Conservation (phyloP, 768 basidiomycete species). For the Podaxis sp. region DNA sequence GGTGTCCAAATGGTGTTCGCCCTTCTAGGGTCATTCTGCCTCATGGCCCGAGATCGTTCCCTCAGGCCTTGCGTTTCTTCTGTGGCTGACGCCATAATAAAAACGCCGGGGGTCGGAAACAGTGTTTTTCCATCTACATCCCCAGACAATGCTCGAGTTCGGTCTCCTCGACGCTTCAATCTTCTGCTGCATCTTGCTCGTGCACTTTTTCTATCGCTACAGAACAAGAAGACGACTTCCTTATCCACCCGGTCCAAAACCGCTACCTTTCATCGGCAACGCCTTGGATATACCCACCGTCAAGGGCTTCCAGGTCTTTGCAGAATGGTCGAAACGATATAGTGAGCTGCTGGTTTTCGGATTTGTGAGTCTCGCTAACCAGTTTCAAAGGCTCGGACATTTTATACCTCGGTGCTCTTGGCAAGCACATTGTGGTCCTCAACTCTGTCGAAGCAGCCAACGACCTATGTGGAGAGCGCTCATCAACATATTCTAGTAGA, state of each 20-base stretch:
- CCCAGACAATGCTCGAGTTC: neutral
- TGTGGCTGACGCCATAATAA: neutral
- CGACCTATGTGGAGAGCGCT: constrained; percentile 4
- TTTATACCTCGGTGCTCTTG: constrained; percentile 16
- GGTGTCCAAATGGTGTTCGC: neutral
- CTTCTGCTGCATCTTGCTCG: neutral
- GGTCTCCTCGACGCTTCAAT: neutral
- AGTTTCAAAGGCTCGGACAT: constrained; percentile 12
- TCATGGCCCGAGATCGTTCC: too few relatives aligned
- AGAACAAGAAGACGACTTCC: neutral
- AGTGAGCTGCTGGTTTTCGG: constrained; percentile 10
- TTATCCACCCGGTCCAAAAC: constrained; percentile 24
- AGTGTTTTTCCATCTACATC: neutral
- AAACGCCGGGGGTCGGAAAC: neutral
- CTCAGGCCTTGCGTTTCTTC: neutral
- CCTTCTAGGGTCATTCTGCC: neutral
- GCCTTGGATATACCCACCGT: constrained; percentile 20
- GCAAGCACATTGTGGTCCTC: constrained; percentile 18
- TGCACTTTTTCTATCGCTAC: neutral
- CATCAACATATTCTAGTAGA: neutral
- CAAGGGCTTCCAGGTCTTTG: constrained; percentile 12
- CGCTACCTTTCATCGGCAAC: constrained; percentile 22
- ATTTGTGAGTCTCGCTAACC: neutral
- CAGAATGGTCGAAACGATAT: constrained; percentile 21
- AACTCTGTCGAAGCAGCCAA: constrained; percentile 16